Conservation (phyloP, 768 basidiomycete genomes). For the Tulasnella sp. region DNA sequence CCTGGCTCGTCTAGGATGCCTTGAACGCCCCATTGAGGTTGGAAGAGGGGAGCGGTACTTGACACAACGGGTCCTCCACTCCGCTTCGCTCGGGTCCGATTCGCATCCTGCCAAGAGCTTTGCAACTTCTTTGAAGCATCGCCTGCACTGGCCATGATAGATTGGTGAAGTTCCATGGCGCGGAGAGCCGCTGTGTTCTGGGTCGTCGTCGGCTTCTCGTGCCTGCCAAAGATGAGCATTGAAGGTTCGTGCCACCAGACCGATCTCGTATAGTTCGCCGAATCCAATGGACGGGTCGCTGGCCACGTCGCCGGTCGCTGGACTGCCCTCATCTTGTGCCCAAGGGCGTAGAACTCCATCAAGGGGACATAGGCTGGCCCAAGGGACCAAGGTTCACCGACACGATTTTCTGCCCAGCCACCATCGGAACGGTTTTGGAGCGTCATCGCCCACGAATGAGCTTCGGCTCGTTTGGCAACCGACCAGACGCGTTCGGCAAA, state of each 20-base stretch:
- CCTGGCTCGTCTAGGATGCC: background rate
- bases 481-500: conserved; percentile 9
- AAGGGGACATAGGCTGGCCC: background rate
- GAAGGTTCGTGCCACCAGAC: background rate
- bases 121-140: background rate
- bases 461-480: conserved; percentile 6
- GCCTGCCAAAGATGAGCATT: background rate
- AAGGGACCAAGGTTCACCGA: background rate
- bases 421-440: background rate
- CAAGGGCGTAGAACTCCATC: conserved; percentile 7
- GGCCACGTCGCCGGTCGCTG: background rate
- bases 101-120: background rate
- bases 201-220: background rate
- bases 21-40: background rate
- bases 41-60: background rate
- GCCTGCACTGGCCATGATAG: background rate
- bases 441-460: background rate
- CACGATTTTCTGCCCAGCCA: background rate
- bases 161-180: background rate
- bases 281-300: background rate
- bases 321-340: background rate
- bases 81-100: background rate
- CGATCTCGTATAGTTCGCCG: background rate
- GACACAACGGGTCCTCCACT: no score
- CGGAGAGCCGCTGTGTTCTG: background rate